Evolutionary conservation across 2,329 filamentous ascomycete species (phyloP), one percentile per base, ranked within the genome.

Genomic region (Aureobasidium namibiae): DNA sequence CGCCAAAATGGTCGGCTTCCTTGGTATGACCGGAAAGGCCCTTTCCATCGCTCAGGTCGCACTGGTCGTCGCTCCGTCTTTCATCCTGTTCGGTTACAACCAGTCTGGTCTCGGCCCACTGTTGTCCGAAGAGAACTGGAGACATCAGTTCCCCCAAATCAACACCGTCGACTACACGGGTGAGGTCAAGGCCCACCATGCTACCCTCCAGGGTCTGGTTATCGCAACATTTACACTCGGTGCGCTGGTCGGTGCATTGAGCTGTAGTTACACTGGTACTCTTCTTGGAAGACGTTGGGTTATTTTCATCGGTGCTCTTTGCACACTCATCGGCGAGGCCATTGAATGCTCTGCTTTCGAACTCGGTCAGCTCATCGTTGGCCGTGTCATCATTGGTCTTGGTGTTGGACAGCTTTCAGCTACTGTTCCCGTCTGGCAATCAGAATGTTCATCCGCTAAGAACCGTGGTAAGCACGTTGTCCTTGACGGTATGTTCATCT

Each of bases 21-120:
- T 66, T 62, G 59, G 58, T 38, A 57, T 64, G 48, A 64, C 53
- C 26, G 66, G 66, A 31, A 63, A 59, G 33, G 62, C 63, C 48
- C 62, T 68, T 56, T 61, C 65, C 39, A 39, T 65, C 7, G 59
- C 61, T 33, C 65, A 73, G 64, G 69, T 73, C 24, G 54, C 72
- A 62, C 65, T 74, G 45, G 69, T 75, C 38, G 72, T 74, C 57
- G 60, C 71, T 46, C 73, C 73, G 7, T 67, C 73, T 18, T 79
- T 79, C 61, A 73, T 79, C 57, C 70, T 78, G 49, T 80, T 78
- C 63, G 78, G 79, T 56, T 81, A 80, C 70, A 80, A 81, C 65
- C 76, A 80, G 64, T 75, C 76, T 50, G 76, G 76, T 48, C 72
- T 77, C n/a, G 78, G 78, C 45, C 77, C 78, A 14, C 69, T 80